A percentile compares a stretch with the other conserved stretches of the same genome.
Evolutionary conservation across 78 protist genomes (phyloP).

Genomic region (Dictyostelium capitatum): DNA sequence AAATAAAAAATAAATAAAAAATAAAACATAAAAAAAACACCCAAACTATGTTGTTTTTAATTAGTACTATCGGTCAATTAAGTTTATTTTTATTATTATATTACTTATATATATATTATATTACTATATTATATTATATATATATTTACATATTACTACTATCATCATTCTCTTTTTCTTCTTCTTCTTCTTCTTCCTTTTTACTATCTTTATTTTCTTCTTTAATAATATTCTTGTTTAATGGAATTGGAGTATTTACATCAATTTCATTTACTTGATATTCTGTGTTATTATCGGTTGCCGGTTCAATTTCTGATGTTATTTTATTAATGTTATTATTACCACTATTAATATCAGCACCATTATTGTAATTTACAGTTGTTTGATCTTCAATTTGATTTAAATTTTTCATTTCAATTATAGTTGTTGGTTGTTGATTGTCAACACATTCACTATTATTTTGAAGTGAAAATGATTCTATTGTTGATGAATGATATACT

Average conservation of each 20-base stretch:
- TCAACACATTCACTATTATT: background rate
- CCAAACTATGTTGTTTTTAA: too few relatives aligned
- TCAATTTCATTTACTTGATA: background rate
- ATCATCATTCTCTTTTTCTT: background rate
- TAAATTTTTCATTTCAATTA: background rate
- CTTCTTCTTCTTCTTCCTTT: background rate
- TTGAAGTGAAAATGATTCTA: background rate
- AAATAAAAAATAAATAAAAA: too few relatives aligned
- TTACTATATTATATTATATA: background rate
- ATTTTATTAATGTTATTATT: background rate
- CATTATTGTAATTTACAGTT: background rate
- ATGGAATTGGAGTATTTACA: background rate
- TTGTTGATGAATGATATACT: slow-evolving; percentile 2
- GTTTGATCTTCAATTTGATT: background rate
- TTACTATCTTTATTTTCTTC: background rate
- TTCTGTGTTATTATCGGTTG: background rate
- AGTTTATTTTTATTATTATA: too few relatives aligned
- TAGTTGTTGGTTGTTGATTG: background rate
- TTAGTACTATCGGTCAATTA: too few relatives aligned
- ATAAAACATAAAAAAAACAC: too few relatives aligned
- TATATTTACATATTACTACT: background rate
- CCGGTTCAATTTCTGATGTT: too few relatives aligned
- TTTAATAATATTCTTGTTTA: background rate
- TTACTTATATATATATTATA: background rate
- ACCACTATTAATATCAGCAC: background rate